Base-by-base conservation (phyloP, 1,284 basidiomycete genomes). In the Thecaphora thlaspeos region DNA sequence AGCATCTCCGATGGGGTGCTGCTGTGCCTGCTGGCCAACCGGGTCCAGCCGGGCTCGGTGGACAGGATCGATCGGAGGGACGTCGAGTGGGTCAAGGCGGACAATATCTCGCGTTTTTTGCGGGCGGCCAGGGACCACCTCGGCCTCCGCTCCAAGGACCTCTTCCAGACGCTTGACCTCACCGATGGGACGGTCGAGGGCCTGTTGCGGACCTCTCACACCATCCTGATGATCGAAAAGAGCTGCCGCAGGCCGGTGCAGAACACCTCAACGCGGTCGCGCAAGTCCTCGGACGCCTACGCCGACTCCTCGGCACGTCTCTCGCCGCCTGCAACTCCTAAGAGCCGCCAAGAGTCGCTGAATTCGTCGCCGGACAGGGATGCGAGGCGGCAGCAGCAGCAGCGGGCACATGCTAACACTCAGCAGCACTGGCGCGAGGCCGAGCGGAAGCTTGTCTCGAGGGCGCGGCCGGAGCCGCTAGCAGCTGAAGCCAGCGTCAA, bases 91-190 rank as follows among this genome's bases (percentile, higher is more conserved):
- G 59, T 68, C 55, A 59, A 48, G 44, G 51, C 61, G 3, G 55
- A 69, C 55, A 70, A 72, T 51, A 64, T 70, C 40, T 70, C 61
- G 17, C 56, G 61, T 5, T 72, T 70, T 43, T 40, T 72, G 38
- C 51, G 65, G 14, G 68, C 68, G 10, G 68, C 68, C 9, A 43
- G 68, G 14, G 68, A 72, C 26, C 50, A 62, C 14, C 60, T 72
- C 24, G 68, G 64, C n/a, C 44, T 72, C 41, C 54, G 58, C 15
- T 61, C 64, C 22, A 65, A 66, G 43, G 68, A 72, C 22, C 45
- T 72, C 24, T 72, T 70, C 43, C 65, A 72, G 28, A 48, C 55
- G 21, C 60, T 68, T 21, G 70, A 72, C 42, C 57, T 72, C 10
- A 63, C 64, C 21, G 61, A 70, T 19, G 56, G 48, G 19, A 72